Evolutionary conservation across 148 eudicot species (phyloP), one percentile per base, ranked within the genome.

Genomic region (Vaccinium vitisidaea): DNA sequence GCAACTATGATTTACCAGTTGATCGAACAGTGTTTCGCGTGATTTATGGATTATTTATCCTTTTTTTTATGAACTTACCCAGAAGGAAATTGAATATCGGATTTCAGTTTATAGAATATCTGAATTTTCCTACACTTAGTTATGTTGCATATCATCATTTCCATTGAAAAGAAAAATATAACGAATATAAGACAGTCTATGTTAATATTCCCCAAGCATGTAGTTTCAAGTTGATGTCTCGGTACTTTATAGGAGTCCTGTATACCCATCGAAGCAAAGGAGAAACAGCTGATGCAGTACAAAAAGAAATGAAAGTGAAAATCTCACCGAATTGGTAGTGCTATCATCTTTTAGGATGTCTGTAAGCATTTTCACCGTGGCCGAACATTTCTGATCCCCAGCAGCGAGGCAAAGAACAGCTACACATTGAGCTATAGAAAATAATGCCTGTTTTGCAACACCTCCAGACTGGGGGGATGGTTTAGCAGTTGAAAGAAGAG

Each of bases 331-430:
- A 83, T 95, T 92, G 84, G 84, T 88, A 85, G 88, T 87, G 84
- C 94, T 89, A 82, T 95, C 96, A 25, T 89, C 94, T 90, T 89
- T 95, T 77, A 97, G 89, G 67, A 95, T 93, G 48, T 91, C 92
- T 23, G 95, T 97, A 55, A 97, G 92, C 99, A 97, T 97, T 76
- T 87, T 85, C 49, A 96, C 97, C 14, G 99, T 92, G 65, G 94
- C 90, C 7, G 91, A 94, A 88, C 99, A 94, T 84, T 93, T 94
- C 82, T 83, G 85, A 77, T 94, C 94, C 36, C 98, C 98, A 8
- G 98, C 98, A 84, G 98, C 97, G 85, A 97, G 98, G 91, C 99
- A 97, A 78, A 97, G 95, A 88, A 97, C 98, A 69, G 99, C 99
- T 81, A 97, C 96, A 86, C 99, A 97, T 86, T 94, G 99, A 78